These are phyloP conservation scores for Aechmea fasciata DNA, from an alignment of 176 grass and related monocot genomes.

Conservation along the genomic window DNA sequence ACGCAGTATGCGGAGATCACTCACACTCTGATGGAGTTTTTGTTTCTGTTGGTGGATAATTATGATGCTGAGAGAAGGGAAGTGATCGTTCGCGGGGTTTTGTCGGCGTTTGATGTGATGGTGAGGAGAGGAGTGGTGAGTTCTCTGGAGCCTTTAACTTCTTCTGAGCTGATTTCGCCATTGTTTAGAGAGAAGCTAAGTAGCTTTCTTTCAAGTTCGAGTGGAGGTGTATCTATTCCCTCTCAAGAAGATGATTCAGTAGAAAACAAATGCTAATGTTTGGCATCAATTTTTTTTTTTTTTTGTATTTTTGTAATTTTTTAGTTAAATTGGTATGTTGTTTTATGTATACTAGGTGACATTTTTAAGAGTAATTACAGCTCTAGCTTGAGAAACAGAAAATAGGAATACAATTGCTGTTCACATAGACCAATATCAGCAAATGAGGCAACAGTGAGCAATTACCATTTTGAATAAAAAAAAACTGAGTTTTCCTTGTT, in stretches of 20 bases:
- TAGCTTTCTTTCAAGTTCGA: conserved; percentile 23
- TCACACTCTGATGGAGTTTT: conserved; percentile 69
- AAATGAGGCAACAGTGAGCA: no score
- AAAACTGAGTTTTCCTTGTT: no score
- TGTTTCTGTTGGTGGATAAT: conserved; percentile 84
- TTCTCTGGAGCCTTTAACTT: conserved; percentile 50
- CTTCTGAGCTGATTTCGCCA: conserved; percentile 46
- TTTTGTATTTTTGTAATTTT: background rate
- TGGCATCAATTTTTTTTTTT: no score
- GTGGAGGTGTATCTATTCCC: background rate
- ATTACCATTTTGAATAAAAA: no score
- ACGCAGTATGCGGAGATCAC: conserved; percentile 74
- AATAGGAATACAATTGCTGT: no score
- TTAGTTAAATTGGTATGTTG: background rate
- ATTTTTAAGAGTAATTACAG: no score
- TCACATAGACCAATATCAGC: no score
- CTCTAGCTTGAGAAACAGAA: no score
- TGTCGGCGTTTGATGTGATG: conserved; percentile 29
- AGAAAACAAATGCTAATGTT: background rate
- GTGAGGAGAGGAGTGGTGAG: conserved; percentile 53
- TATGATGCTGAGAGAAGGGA: conserved; percentile 63
- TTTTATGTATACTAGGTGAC: background rate
- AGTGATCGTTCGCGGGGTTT: conserved; percentile 37
- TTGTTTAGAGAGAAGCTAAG: conserved; percentile 62
- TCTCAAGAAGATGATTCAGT: background rate